Base-by-base conservation (phyloP, 139 green algal species). In the Chlorella sp. region DNA sequence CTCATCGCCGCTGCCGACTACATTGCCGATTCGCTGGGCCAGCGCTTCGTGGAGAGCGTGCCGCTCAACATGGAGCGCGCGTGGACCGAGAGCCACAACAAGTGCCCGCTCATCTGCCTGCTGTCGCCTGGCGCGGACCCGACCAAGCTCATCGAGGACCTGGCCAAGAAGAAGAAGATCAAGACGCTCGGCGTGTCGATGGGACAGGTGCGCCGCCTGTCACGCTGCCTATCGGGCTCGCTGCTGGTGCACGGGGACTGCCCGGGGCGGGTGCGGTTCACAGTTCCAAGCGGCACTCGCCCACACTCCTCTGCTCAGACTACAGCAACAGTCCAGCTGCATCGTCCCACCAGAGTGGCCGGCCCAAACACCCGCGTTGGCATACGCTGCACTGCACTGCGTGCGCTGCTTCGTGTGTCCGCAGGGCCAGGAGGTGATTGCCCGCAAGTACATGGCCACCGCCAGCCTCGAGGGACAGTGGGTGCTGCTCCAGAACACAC, bases 401-500 rank as follows among this genome's bases (percentile, higher is more conserved):
- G n/a, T n/a, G n/a, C n/a, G n/a, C n/a, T n/a, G n/a, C n/a, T n/a
- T n/a, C n/a, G n/a, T n/a, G n/a, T n/a, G n/a, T n/a, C 35, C 26
- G 23, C 67, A 72, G 64, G 80, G 80, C 32, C 80, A 85, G 82
- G 92, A 97, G 85, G 82, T 96, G 31, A 94, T 96, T 67, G 94
- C 94, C 62, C 86, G 94, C 70, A 91, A 92, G 84, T 90, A 92
- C 82, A 89, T 98, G 86, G 86, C 89, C 26, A 86, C 82, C 2
- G 94, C 94, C 10, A 85, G 77, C 14, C 77, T 85, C 50, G 91
- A 96, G 82, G 94, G 94, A 30, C 88, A 94, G 71, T 98, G 94
- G 94, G 91, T 97, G 69, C 88, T 97, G 75, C 87, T 98, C 65
- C 94, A 98, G 82, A 98, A 98, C 88, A 95, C 92, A 27, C 94